These are phyloP conservation scores for Trichosporon faecale DNA, from an alignment of 1,284 basidiomycete genomes.

Conservation along the genomic window DNA sequence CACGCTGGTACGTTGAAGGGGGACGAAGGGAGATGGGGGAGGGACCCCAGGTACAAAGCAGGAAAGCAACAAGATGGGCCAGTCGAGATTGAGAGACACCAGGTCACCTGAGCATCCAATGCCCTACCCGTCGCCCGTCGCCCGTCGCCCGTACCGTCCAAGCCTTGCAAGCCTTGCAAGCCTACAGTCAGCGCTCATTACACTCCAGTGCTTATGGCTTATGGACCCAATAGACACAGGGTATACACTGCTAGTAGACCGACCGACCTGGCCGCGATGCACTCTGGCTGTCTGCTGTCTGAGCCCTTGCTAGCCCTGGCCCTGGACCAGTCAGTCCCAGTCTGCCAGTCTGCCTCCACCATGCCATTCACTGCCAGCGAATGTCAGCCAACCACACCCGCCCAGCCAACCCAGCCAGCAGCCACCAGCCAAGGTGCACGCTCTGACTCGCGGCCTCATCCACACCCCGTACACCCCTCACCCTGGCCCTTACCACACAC, in stretches of 20 bases:
- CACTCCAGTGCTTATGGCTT: not conserved
- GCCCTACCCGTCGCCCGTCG: not conserved
- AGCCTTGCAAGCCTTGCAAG: no score
- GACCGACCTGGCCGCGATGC: not conserved
- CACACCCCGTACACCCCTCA: no score
- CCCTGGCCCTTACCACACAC: constrained; percentile 1
- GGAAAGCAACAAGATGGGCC: not conserved
- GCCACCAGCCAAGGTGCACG: not conserved
- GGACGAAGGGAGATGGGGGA: not conserved
- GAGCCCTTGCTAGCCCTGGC: no score
- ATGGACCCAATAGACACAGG: not conserved
- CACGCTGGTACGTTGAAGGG: not conserved
- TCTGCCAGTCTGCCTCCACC: not conserved
- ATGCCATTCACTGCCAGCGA: not conserved
- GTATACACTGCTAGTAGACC: not conserved
- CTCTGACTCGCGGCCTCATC: not conserved
- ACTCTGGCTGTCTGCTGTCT: no score
- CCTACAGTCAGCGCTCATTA: not conserved
- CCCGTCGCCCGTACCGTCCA: no score
- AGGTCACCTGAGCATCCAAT: not conserved
- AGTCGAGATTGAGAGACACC: not conserved
- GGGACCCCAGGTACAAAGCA: not conserved
- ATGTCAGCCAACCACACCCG: not conserved
- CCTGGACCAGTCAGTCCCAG: not conserved
- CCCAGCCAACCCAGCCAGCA: not conserved